phyloP scores from a whole-genome alignment of 23 red algal genomes.

The Gracilaria caudata region DNA sequence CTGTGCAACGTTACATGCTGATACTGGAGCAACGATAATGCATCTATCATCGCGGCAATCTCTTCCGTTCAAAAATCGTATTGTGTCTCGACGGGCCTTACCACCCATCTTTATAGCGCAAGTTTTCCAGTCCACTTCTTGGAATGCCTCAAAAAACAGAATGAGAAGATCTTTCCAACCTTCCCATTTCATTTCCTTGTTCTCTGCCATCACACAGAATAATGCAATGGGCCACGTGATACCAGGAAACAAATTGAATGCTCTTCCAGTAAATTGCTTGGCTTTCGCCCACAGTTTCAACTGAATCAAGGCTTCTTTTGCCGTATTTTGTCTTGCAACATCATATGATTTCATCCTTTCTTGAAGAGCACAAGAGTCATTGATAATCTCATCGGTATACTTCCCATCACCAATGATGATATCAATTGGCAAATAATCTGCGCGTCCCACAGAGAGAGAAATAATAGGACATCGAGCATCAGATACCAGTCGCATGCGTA shows the following conservation, averaged over 20 bases:
- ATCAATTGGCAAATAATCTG: conserved; percentile 1
- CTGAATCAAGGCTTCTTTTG: background rate
- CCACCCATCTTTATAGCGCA: background rate
- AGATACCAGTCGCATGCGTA: background rate
- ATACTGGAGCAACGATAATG: background rate
- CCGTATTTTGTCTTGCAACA: too few species aligned
- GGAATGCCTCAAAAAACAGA: background rate
- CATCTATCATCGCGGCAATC: background rate
- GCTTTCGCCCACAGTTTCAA: background rate
- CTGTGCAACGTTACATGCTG: background rate
- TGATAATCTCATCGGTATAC: background rate
- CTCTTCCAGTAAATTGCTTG: background rate
- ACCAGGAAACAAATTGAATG: conserved; percentile 7
- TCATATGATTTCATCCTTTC: background rate
- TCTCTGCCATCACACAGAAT: background rate
- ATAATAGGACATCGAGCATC: conserved; percentile 15
- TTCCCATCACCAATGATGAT: background rate
- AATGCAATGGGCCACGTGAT: background rate
- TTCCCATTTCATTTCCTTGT: background rate
- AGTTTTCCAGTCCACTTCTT: background rate
- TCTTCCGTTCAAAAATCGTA: background rate
- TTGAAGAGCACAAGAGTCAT: background rate
- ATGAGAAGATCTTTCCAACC: conserved; percentile 2
- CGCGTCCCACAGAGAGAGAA: background rate
- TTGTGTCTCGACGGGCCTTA: background rate